phyloP scores from a whole-genome alignment of 441 rosid genomes.

The Adansonia gregorii region DNA sequence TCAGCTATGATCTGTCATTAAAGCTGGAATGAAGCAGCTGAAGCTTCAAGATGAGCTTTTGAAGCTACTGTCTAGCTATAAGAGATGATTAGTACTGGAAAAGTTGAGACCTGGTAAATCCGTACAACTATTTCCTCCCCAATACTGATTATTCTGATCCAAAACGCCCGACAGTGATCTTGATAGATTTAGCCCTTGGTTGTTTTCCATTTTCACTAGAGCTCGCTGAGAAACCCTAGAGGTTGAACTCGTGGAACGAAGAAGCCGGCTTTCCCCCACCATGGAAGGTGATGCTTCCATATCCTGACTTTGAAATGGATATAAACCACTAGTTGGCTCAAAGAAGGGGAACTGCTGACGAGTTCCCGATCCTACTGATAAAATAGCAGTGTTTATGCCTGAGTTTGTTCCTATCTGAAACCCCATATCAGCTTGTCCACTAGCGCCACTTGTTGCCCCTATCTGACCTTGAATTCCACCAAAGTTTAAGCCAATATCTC shows the following conservation, averaged over 20 bases:
- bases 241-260: constrained; percentile 27
- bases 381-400: constrained; percentile 38
- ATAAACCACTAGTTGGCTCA: constrained; percentile 30
- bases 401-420: constrained; percentile 42
- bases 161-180: constrained; percentile 41
- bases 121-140: constrained; percentile 51
- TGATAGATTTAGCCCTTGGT: constrained; percentile 41
- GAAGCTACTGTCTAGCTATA: constrained; percentile 25
- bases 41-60: constrained; percentile 17
- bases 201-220: constrained; percentile 55
- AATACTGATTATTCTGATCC: constrained; percentile 37
- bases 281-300: constrained; percentile 40
- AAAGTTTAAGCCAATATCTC: constrained; percentile 37
- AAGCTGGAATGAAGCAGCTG: constrained; percentile 14
- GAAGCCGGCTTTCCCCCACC: constrained; percentile 33
- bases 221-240: constrained; percentile 46
- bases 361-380: constrained; percentile 31
- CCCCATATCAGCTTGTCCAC: constrained; percentile 28
- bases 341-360: constrained; percentile 46
- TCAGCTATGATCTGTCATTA: constrained; percentile 9
- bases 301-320: constrained; percentile 24
- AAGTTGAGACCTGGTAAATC: constrained; percentile 52
- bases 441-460: constrained; percentile 26
- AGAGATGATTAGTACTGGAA: constrained; percentile 47
- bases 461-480: constrained; percentile 38